Evolutionary conservation across 257 asterid genomes (phyloP), one percentile per base, ranked within the genome.

Genomic region (Datura wrightii): DNA sequence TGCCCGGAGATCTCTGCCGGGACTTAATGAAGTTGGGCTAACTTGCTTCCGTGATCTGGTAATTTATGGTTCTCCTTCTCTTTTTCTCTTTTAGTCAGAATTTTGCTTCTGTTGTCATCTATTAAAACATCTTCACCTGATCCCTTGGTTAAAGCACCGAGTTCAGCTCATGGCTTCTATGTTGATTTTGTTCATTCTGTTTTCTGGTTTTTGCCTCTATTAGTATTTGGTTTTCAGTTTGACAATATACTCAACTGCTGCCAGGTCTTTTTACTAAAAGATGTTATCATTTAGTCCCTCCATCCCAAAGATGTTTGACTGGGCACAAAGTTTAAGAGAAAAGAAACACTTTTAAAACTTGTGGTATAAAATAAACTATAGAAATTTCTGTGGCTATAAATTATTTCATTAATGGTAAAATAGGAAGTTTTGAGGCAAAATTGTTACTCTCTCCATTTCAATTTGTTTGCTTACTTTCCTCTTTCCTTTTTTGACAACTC

Each of bases 1-100:
- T 83, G 96, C 99, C 85, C 91, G 99, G 86, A 94, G 99, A 89
- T 97, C 99, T 18, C 98, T 97, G 85, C 99, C 99, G 34, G 88
- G 94, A 58, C 97, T 97, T 69, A 92, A 88, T 80, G 98, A 95
- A 92, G 99, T 97, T 88, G 99, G 98, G 83, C 89, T 97, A 84
- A 86, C 98, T 55, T 94, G 99, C 93, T 97, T 95, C 86, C 90
- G 99, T 31, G 99, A 93, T 56, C 92, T 86, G 99, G 99, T 95
- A 94, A 87, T 19, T 66, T 85, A 52, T 36, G 11, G 56, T 42
- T 67, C 59, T 66, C 24, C n/a, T 11, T 42, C 42, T 31, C 59
- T 37, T 44, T 79, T 36, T 58, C 16, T 46, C 80, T 34, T 66
- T 6, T 66, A 54, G 15, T 65, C 50, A 58, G 53, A 52, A 16